phyloP scores from a whole-genome alignment of 768 basidiomycete species.

The Russula vinacea region DNA sequence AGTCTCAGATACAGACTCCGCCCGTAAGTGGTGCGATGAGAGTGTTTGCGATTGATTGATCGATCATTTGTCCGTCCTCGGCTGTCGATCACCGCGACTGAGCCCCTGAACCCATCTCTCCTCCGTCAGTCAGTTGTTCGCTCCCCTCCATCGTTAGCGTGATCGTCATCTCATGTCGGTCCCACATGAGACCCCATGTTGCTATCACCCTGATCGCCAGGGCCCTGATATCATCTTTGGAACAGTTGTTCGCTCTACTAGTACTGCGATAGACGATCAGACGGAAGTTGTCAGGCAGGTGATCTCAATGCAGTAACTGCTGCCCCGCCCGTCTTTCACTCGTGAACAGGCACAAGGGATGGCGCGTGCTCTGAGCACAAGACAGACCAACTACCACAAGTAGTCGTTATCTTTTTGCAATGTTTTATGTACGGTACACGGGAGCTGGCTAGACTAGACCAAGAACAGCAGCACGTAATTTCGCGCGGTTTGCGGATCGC shows the following conservation, averaged over 20 bases:
- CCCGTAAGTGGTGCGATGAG: too few species aligned
- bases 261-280: background rate
- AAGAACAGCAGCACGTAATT: background rate
- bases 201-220: constrained; percentile 1
- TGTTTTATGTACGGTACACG: too few species aligned
- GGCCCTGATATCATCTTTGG: background rate
- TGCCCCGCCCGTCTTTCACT: too few species aligned
- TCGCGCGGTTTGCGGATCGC: background rate
- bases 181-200: background rate
- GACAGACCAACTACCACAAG: too few species aligned
- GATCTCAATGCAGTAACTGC: background rate
- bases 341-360: background rate
- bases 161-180: background rate
- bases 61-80: background rate
- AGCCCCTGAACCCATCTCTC: background rate
- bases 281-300: background rate
- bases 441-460: background rate
- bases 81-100: background rate
- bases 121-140: background rate
- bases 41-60: background rate
- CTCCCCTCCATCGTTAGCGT: too few species aligned
- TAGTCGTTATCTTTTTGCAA: too few species aligned
- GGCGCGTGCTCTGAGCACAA: background rate
- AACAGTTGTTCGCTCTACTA: background rate
- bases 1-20: background rate